Percentiles rank a stretch among this genome's conserved stretches.
Conservation (phyloP, 805 yeast genomes). For the Yamadazyma endophytica region DNA sequence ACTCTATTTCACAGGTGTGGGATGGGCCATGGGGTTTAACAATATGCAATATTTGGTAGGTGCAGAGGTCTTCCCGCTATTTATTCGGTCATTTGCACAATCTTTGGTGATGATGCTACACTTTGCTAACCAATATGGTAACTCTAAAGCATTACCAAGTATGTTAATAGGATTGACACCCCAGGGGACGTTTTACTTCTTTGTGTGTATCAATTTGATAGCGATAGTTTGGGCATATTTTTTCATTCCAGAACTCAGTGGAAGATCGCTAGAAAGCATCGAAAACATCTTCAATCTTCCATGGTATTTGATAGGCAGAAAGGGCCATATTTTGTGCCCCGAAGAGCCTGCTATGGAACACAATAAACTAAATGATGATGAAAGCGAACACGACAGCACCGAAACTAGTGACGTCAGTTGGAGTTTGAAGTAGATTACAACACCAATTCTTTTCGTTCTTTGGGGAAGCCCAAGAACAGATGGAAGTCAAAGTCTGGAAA, state of each 20-base stretch:
- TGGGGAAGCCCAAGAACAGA: too few relatives aligned
- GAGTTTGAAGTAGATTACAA: too few relatives aligned
- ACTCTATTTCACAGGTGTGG: constrained; percentile 44
- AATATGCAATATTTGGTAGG: constrained; percentile 49
- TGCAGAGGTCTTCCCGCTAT: constrained; percentile 50
- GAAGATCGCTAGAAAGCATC: constrained; percentile 40
- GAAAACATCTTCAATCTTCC: constrained; percentile 48
- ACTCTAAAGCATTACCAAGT: constrained; percentile 48
- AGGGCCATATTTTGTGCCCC: constrained; percentile 43
- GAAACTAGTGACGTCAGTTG: too few relatives aligned
- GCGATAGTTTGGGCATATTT: constrained; percentile 43
- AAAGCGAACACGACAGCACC: too few relatives aligned
- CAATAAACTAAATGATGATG: too few relatives aligned
- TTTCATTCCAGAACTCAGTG: constrained; percentile 45
- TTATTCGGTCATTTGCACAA: constrained; percentile 44
- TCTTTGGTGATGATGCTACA: constrained; percentile 50
- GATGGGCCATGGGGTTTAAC: constrained; percentile 59
- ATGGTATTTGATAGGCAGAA: constrained; percentile 54
- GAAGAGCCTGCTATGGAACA: constrained; percentile 38
- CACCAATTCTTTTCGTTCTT: too few relatives aligned
- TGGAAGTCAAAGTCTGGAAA: too few relatives aligned
- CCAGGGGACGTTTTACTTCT: constrained; percentile 49
- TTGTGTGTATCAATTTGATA: constrained; percentile 35
- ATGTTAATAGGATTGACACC: constrained; percentile 44
- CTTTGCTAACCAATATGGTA: constrained; percentile 51